These are phyloP conservation scores for Colletotrichum sublineola DNA, from an alignment of 2,329 filamentous ascomycete genomes.

Conservation along the genomic window DNA sequence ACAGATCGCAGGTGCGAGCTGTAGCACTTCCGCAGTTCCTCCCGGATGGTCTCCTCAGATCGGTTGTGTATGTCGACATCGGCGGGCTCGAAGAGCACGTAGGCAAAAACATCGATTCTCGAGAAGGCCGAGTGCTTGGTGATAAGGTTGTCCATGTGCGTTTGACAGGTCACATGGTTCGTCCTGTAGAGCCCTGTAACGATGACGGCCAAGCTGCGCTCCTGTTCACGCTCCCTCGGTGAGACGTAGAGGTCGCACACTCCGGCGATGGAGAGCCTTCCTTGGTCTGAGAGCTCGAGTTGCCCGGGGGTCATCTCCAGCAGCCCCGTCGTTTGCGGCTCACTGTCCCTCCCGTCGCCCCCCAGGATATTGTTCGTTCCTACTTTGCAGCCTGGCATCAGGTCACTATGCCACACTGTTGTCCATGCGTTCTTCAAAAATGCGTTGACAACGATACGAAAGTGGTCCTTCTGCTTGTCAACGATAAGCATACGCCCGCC, in stretches of 20 bases:
- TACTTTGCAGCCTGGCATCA: conserved; percentile 24
- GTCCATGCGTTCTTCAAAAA: conserved; percentile 33
- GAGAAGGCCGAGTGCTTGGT: conserved; percentile 24
- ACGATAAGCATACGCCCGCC: conserved; percentile 27
- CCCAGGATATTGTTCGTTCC: neutral
- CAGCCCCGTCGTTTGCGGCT: neutral
- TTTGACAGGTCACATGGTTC: conserved; percentile 26
- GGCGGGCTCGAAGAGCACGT: conserved; percentile 32
- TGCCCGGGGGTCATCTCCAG: conserved; percentile 7
- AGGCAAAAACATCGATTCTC: conserved; percentile 41
- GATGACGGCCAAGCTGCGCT: conserved; percentile 40
- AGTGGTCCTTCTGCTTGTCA: conserved; percentile 15
- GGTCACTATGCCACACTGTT: conserved; percentile 42
- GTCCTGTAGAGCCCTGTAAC: conserved; percentile 40
- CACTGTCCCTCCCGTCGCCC: neutral
- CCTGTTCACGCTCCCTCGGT: conserved; percentile 24
- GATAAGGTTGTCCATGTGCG: conserved; percentile 35
- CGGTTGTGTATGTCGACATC: conserved; percentile 23
- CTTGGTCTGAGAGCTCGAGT: conserved; percentile 39
- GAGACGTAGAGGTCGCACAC: conserved; percentile 40
- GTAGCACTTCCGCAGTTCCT: conserved; percentile 37
- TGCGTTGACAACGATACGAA: conserved; percentile 26
- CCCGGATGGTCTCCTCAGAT: conserved; percentile 23
- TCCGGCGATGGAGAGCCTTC: conserved; percentile 32
- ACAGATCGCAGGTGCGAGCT: conserved; percentile 31